Evolutionary conservation across 495 filamentous ascomycete genomes (phyloP).

Genomic region (Daldinia concentrica): DNA sequence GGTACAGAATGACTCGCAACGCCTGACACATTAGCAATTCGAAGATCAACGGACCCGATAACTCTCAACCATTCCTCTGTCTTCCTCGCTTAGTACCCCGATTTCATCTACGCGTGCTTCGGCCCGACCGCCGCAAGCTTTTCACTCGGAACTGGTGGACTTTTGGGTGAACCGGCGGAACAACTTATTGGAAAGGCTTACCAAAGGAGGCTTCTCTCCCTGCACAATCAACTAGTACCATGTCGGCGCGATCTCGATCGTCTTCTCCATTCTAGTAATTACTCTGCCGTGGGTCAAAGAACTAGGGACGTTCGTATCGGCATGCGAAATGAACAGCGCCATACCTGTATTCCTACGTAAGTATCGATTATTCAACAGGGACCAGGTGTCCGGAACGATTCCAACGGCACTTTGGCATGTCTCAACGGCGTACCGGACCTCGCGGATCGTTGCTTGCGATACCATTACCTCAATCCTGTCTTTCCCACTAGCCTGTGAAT

Average conservation of each 20-base stretch:
- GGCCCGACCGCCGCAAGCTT: slow-evolving; percentile 26
- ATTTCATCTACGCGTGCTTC: neutral
- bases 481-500: slow-evolving; percentile 4
- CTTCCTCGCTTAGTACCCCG: neutral
- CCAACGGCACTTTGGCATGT: slow-evolving; percentile 30
- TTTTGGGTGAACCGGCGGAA: neutral
- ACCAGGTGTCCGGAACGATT: slow-evolving; percentile 32
- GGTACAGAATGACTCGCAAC: slow-evolving; percentile 19
- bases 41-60: slow-evolving; percentile 11
- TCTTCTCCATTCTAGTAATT: neutral
- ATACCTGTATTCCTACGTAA: neutral
- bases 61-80: neutral
- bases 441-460: slow-evolving; percentile 23
- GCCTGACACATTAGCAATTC: neutral
- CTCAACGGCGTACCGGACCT: slow-evolving; percentile 24
- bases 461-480: slow-evolving; percentile 4
- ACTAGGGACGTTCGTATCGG: slow-evolving; percentile 9
- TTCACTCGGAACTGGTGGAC: slow-evolving; percentile 13
- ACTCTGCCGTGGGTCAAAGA: slow-evolving; percentile 1
- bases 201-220: slow-evolving; percentile 1
- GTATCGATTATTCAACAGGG: slow-evolving; percentile 21
- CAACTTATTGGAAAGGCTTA: neutral
- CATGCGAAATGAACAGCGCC: slow-evolving; percentile 8
- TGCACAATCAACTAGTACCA: slow-evolving; percentile 2
- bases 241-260: neutral